These are phyloP conservation scores for Xylaria palmicola DNA, from an alignment of 495 filamentous ascomycete species.

Conservation along the genomic window DNA sequence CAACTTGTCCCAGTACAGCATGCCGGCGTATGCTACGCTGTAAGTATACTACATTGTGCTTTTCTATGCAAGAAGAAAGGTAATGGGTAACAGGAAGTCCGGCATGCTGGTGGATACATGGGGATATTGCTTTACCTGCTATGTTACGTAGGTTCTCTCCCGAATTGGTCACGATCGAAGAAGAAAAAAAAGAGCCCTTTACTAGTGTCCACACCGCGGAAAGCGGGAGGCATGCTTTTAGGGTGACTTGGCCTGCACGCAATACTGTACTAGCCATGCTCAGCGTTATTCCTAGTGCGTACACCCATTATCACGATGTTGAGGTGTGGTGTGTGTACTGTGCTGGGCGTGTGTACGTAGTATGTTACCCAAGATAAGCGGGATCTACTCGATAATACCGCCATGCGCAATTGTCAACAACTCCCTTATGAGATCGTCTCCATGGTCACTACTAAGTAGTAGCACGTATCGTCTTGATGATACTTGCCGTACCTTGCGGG, in stretches of 20 bases:
- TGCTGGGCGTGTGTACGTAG: background rate
- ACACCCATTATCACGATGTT: background rate
- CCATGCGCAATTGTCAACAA: background rate
- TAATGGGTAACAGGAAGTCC: background rate
- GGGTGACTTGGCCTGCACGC: conserved; percentile 13
- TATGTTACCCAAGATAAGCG: conserved; percentile 1
- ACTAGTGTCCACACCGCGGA: conserved; percentile 15
- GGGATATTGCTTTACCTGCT: background rate
- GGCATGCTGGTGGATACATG: background rate
- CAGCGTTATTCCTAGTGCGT: background rate
- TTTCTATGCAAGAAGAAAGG: background rate
- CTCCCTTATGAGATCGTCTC: background rate
- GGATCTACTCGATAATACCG: background rate
- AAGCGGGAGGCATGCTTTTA: conserved; percentile 14
- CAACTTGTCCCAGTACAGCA: background rate
- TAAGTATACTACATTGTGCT: background rate
- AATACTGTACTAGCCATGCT: conserved; percentile 4
- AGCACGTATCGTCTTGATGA: conserved; percentile 1
- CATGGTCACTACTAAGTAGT: background rate
- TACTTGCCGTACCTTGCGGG: conserved; percentile 6
- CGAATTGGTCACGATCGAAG: conserved; percentile 15
- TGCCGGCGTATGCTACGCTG: background rate
- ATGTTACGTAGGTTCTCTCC: background rate
- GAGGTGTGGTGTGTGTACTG: conserved; percentile 5
- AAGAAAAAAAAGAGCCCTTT: conserved; percentile 9